Conservation (phyloP, 2,329 filamentous ascomycete species). For the Chaetomium globosum region DNA sequence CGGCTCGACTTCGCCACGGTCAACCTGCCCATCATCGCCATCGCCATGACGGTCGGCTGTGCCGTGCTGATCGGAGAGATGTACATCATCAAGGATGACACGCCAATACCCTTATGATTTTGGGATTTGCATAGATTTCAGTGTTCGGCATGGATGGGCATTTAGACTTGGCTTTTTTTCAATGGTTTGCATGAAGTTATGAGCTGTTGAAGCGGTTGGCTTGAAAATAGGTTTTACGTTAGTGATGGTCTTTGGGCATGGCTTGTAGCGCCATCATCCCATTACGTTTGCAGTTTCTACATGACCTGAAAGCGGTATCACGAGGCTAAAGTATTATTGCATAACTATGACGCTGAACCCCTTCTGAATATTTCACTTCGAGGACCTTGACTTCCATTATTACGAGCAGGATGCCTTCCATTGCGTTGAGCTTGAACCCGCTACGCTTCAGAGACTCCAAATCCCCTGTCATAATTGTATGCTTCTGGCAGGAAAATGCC, state of each 20-base stretch:
- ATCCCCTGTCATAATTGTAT: background rate
- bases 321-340: too few species aligned
- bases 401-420: too few species aligned
- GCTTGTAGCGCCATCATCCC: background rate
- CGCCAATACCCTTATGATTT: slow-evolving; percentile 3
- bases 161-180: slow-evolving; percentile 8
- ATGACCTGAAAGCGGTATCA: background rate
- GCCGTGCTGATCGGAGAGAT: slow-evolving; percentile 64
- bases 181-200: background rate
- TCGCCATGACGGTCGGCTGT: slow-evolving; percentile 67
- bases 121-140: background rate
- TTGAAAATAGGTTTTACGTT: background rate
- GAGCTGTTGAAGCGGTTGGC: background rate
- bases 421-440: too few species aligned
- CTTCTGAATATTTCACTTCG: too few species aligned
- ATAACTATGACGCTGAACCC: too few species aligned
- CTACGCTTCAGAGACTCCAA: background rate
- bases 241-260: background rate
- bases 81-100: slow-evolving; percentile 55
- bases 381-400: too few species aligned
- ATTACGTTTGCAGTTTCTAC: background rate
- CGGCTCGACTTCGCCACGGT: slow-evolving; percentile 67
- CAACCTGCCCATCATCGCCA: slow-evolving; percentile 71
- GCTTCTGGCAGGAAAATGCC: background rate
- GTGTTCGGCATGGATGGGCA: slow-evolving; percentile 1